These are phyloP conservation scores for Schizophyllum commune DNA, from an alignment of 1,284 basidiomycete species.

Conservation along the genomic window DNA sequence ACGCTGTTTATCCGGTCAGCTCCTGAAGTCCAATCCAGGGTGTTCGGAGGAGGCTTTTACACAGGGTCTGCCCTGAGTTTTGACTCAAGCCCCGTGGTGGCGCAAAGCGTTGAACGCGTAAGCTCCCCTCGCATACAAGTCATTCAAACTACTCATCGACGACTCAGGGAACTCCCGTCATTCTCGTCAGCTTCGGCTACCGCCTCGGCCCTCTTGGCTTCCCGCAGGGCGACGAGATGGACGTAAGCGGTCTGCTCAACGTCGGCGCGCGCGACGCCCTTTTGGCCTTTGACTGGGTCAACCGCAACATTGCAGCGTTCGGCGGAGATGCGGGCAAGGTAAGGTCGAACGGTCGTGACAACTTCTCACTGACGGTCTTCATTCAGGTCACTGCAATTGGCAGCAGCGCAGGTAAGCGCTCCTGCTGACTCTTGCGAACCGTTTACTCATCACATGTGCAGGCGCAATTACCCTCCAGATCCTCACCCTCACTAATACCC, in stretches of 20 bases:
- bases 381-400: conserved; percentile 31
- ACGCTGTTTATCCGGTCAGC: conserved; percentile 2
- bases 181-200: conserved; percentile 36
- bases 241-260: conserved; percentile 21
- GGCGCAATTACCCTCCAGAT: background rate
- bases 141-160: background rate
- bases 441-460: conserved; percentile 23
- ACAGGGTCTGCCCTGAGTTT: background rate
- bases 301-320: conserved; percentile 27
- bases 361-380: conserved; percentile 11
- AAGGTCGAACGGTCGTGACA: background rate
- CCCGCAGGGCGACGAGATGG: conserved; percentile 27
- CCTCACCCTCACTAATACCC: background rate
- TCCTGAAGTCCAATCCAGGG: background rate
- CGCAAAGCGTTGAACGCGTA: conserved; percentile 10
- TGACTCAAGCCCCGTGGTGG: conserved; percentile 7
- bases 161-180: conserved; percentile 14
- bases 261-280: conserved; percentile 27
- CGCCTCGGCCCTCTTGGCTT: conserved; percentile 33
- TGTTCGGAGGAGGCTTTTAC: conserved; percentile 9
- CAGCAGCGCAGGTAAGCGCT: conserved; percentile 30
- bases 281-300: conserved; percentile 27
- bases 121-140: background rate
- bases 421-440: conserved; percentile 17
- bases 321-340: conserved; percentile 31